phyloP scores from a whole-genome alignment of 495 filamentous ascomycete genomes.

The Penicillium robsamsonii region DNA sequence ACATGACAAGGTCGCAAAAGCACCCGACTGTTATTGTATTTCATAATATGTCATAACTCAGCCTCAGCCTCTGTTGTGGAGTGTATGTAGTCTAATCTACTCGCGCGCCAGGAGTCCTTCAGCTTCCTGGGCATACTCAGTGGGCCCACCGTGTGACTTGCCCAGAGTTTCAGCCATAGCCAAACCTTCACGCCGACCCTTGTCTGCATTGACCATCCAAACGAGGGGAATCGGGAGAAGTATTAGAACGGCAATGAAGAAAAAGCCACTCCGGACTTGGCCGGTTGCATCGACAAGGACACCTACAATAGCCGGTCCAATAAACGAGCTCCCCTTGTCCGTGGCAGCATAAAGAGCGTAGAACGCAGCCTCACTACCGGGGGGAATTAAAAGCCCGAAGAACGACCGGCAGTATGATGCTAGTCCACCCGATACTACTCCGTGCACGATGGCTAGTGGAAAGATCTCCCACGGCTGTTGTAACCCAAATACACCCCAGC shows the following conservation, averaged over 20 bases:
- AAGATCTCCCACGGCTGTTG: slow-evolving; percentile 93
- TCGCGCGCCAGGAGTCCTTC: slow-evolving; percentile 32
- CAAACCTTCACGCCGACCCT: slow-evolving; percentile 68
- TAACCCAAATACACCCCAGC: slow-evolving; percentile 72
- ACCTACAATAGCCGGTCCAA: slow-evolving; percentile 86
- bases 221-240: slow-evolving; percentile 74
- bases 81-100: not conserved
- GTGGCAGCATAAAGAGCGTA: slow-evolving; percentile 93
- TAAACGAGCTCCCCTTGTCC: slow-evolving; percentile 85
- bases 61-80: too few relatives aligned
- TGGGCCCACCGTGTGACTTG: slow-evolving; percentile 14
- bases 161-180: slow-evolving; percentile 62
- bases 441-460: slow-evolving; percentile 77
- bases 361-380: slow-evolving; percentile 88
- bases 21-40: not conserved
- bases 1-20: not conserved
- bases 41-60: slow-evolving; percentile 1
- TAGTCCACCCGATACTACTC: slow-evolving; percentile 79
- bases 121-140: slow-evolving; percentile 27
- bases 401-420: slow-evolving; percentile 82
- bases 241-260: slow-evolving; percentile 78
- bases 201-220: slow-evolving; percentile 74
- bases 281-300: slow-evolving; percentile 77
- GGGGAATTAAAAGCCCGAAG: slow-evolving; percentile 81
- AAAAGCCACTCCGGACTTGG: slow-evolving; percentile 82